Conservation (phyloP, 116 monocot species). For the Papilionanthe hybrid region DNA sequence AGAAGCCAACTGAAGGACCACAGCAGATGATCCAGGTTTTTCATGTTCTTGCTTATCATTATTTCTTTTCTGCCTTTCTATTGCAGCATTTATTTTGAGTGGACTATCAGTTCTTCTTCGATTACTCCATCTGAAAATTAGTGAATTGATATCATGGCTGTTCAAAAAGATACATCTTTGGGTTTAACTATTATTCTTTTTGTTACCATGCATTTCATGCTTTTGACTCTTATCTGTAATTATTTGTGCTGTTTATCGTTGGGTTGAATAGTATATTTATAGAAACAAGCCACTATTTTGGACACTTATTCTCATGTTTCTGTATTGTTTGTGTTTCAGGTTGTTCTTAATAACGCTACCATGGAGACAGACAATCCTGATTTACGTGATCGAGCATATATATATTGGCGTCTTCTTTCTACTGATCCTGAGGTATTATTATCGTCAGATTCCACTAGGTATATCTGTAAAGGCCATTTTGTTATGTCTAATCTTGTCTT, state of each 20-base stretch:
- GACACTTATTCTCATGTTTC: neutral
- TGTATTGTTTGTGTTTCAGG: constrained; percentile 24
- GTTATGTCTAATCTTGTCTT: neutral
- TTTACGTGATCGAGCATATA: constrained; percentile 92
- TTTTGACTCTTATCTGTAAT: neutral
- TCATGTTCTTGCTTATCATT: neutral
- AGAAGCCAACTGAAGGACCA: constrained; percentile 98
- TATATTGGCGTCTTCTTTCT: constrained; percentile 99
- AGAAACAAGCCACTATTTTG: neutral
- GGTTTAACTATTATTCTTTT: neutral
- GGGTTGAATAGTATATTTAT: no score
- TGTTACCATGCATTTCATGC: neutral
- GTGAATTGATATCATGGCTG: neutral
- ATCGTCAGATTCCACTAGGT: neutral
- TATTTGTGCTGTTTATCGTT: neutral
- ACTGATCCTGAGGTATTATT: constrained; percentile 94
- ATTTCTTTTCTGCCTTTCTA: neutral
- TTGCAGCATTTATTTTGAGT: neutral
- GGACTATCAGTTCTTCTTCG: neutral
- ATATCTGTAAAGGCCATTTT: neutral
- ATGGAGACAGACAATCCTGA: constrained; percentile 99
- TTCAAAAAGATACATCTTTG: no score
- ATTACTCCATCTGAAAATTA: neutral
- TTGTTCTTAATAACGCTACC: constrained; percentile 97
- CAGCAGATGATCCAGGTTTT: constrained; percentile 99